Evolutionary conservation across 108 stramenopile genomes (phyloP), one percentile per base, ranked within the genome.

Genomic region (Ochromonas danica): DNA sequence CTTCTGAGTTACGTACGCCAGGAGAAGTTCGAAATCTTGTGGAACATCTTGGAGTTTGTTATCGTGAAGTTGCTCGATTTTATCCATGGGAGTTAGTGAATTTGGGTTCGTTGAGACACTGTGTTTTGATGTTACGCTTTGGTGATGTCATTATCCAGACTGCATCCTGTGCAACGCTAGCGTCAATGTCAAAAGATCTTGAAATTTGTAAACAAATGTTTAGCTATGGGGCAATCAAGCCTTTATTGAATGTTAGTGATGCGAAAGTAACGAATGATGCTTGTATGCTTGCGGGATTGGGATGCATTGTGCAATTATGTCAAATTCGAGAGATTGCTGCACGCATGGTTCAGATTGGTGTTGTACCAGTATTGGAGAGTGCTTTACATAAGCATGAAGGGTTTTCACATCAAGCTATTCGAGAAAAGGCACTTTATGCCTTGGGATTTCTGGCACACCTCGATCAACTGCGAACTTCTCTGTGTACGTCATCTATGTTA

Each of bases 121-220:
- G 43, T 25, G 72, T 75, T 17, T 10, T 36, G 36, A 14, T 75
- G 31, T 33, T 75, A 10, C 72, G 72, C 40, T 75, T 14, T 75
- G 72, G 72, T 42, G 72, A 75, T 42, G 40, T 75, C 28, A 17
- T 33, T 10, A 14, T 75, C 6, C 43, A 75, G 31, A 75, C 72
- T 36, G 38, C 38, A 38, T 6, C 40, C 45, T 6, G 14, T 28
- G 6, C 35, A 25, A 67, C 63, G 31, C 27, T 67, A 36, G 63
- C 31, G 17, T 33, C 17, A 25, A 3, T 67, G 31, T 67, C 63
- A 22, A 75, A 39, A 6, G 72, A 75, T 22, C 38, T 75, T 6
- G 72, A 75, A 6, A 75, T 75, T 22, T 75, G 72, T 33, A 75
- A 75, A 75, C 72, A 57, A 36, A 42, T 75, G 40, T 75, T 75